Evolutionary conservation across 2,329 filamentous ascomycete genomes (phyloP).

Genomic region (Laburnicola sp.): DNA sequence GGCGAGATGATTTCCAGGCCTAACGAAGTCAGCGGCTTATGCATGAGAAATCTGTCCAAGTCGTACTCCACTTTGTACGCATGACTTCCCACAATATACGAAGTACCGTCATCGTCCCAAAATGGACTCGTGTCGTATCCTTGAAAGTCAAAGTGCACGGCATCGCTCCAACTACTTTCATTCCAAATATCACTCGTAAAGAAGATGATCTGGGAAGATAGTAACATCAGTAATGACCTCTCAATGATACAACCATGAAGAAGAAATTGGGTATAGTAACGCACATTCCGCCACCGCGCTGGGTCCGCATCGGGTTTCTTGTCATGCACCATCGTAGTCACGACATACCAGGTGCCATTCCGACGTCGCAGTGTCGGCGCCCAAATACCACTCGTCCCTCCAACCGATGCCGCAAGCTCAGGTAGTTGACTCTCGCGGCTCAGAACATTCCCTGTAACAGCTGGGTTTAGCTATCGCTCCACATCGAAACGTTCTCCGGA

Average conservation of each 20-base stretch:
- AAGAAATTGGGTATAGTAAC: background rate
- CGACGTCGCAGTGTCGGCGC: constrained; percentile 48
- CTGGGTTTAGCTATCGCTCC: background rate
- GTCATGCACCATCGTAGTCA: constrained; percentile 41
- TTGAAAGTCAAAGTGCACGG: constrained; percentile 53
- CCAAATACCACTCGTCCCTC: constrained; percentile 46
- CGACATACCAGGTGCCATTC: constrained; percentile 48
- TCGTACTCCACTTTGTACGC: constrained; percentile 26
- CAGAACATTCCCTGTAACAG: constrained; percentile 34
- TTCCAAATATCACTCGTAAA: constrained; percentile 50
- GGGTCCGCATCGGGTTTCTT: constrained; percentile 30
- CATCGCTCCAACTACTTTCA: constrained; percentile 52
- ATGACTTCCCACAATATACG: constrained; percentile 50
- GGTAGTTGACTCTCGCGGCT: constrained; percentile 46
- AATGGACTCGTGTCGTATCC: constrained; percentile 59
- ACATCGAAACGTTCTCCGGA: background rate
- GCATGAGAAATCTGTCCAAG: background rate
- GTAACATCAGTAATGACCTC: background rate
- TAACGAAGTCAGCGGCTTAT: constrained; percentile 3
- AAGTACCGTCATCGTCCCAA: constrained; percentile 59
- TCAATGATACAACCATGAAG: background rate
- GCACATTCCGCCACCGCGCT: constrained; percentile 46
- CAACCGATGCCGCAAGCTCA: constrained; percentile 38
- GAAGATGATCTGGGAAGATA: constrained; percentile 46
- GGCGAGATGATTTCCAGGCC: constrained; percentile 32